Evolutionary conservation across 2,329 filamentous ascomycete species (phyloP), one percentile per base, ranked within the genome.

Genomic region (Fusarium heterosporum): DNA sequence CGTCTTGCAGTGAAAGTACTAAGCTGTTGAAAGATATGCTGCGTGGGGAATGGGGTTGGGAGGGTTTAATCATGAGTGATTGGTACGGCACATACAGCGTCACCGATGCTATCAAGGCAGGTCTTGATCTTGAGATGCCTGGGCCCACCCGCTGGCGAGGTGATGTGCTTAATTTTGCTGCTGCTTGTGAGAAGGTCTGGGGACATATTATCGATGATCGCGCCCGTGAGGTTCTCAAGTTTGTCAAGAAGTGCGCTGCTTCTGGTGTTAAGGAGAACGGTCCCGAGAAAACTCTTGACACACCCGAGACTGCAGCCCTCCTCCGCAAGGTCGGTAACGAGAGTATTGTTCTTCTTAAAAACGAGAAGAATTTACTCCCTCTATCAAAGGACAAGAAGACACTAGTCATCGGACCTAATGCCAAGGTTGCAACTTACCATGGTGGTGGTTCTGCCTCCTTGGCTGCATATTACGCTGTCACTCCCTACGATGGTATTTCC

Each of bases 311-410:
- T 36, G 84, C 88, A 6, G 84, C 83, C 16, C 80, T 93, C 43
- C 84, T 93, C 22, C 84, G 91, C 17, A 82, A 84, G 53, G 83
- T 91, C 25, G 90, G 89, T 17, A 85, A 87, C 6, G 89, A 93
- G 73, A 88, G 88, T 5, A 88, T 92, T 10, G 90, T 93, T 2
- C 81, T 94, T 13, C 79, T 93, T 47, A 93, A 93, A 78, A 94
- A 94, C 67, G 84, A 92, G 13, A 83, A 84, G 36, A 80, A 80
- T 14, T 75, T 89, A 0, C 80, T 94, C 2, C 91, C 91, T 1
- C 76, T 90, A 5, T 84, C 84, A 32, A 89, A 87, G 71, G 80
- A 86, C 38, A 88, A 87, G 70, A 88, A 87, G 69, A 87, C 85
- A 0, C 79, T 87, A 22, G 78, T 88, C 29, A 79, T 88, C 29